Evolutionary conservation across 2,329 filamentous ascomycete species (phyloP), one percentile per base, ranked within the genome.

Genomic region (Colletotrichum shisoi): DNA sequence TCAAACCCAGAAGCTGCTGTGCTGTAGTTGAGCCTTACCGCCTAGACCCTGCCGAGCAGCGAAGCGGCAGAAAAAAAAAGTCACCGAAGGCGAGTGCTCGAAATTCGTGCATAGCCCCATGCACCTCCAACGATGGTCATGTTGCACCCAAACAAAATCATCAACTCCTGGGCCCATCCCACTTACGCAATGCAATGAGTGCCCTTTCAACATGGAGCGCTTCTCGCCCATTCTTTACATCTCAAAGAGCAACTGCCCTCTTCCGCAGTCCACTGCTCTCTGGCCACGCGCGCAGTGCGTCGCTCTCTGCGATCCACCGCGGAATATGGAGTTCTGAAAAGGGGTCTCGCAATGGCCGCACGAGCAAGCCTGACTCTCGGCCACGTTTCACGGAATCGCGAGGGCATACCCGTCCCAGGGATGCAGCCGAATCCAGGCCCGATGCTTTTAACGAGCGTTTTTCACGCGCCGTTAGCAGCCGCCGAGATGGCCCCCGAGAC

Each of bases 261-360:
- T 27, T 17, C 39, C 9, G 59, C n/a, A 39, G 19, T 48, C 34
- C 39, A 24, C 24, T 62, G 13, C 48, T 45, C 24, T 40, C n/a
- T 13, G 51, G n/a, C 9, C 67, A 63, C n/a, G 53, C 62, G 34
- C 63, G 63, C 37, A 42, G 60, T 45, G 48, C 71, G 11, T 72
- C 70, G 48, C 82, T 92, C 67, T 90, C 89, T 11, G 90, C 89
- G 49, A 93, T 93, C 73, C 85, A 88, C 70, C 82, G 84, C 52
- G 90, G 90, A 15, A 81, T 92, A 62, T 86, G 88, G 51, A 73
- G 79, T 75, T 76, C 85, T 71, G 71, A 82, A 73, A 72, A 75
- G 68, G 75, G 42, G 11, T 40, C 62, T 40, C 42, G 52, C 21
- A 57, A 46, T 24, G 17, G 40, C 13, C 66, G 57, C 12, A 19